A percentile compares a stretch with the other conserved stretches of the same genome.
phyloP scores from a whole-genome alignment of 75 land plant genomes.

The Cryptomeria japonica region DNA sequence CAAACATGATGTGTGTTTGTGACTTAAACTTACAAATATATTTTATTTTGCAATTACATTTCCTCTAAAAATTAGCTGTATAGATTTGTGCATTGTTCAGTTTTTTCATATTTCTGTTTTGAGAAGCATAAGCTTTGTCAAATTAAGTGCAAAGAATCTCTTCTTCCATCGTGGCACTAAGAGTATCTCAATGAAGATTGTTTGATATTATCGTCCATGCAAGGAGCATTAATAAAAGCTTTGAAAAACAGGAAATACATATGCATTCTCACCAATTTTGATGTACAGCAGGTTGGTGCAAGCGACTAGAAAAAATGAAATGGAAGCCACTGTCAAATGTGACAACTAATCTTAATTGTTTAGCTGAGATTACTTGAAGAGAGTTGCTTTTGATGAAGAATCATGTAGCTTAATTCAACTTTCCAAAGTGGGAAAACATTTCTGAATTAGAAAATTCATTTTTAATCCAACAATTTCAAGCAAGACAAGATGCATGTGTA shows the following conservation, averaged over 20 bases:
- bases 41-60: not conserved
- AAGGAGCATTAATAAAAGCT: not conserved
- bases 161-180: not conserved
- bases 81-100: not conserved
- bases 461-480: not conserved
- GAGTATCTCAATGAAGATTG: not conserved
- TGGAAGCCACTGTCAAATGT: not conserved
- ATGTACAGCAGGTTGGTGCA: not conserved
- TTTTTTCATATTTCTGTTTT: not conserved
- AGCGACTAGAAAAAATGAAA: not conserved
- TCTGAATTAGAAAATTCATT: not conserved
- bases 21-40: not conserved
- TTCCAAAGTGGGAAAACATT: not conserved
- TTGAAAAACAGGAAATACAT: not conserved
- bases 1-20: not conserved
- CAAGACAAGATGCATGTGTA: not conserved
- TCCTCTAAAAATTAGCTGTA: not conserved
- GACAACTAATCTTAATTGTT: not conserved
- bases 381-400: not conserved
- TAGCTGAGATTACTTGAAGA: not conserved
- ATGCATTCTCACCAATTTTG: not conserved
- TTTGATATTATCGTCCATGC: not conserved
- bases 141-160: not conserved
- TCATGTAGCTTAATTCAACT: not conserved
- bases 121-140: not conserved